A percentile compares a stretch with the other conserved stretches of the same genome.
These are phyloP conservation scores for Ophioceras dolichostomum DNA, from an alignment of 2,329 filamentous ascomycete genomes.

Conservation along the genomic window DNA sequence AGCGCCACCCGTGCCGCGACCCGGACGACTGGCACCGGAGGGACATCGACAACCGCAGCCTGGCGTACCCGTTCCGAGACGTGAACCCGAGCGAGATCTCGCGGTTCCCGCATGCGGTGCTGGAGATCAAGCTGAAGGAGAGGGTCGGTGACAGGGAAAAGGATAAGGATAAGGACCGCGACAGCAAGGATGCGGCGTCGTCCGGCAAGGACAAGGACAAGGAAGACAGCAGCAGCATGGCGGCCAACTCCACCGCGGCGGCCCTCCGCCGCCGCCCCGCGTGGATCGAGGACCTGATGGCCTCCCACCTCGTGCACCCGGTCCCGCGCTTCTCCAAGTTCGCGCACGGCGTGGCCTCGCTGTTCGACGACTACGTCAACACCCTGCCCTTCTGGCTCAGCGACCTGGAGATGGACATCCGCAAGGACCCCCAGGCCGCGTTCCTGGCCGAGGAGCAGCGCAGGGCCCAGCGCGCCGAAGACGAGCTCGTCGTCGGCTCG, in stretches of 20 bases:
- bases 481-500: conserved; percentile 81
- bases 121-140: conserved; percentile 84
- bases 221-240: too few relatives aligned
- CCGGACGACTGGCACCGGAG: conserved; percentile 80
- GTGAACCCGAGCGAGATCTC: conserved; percentile 87
- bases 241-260: neutral
- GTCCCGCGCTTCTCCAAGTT: conserved; percentile 93
- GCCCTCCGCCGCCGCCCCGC: conserved; percentile 47
- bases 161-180: too few relatives aligned
- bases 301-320: conserved; percentile 82
- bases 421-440: conserved; percentile 78
- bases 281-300: conserved; percentile 88
- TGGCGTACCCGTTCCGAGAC: conserved; percentile 77
- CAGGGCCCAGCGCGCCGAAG: conserved; percentile 67
- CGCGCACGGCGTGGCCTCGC: conserved; percentile 77
- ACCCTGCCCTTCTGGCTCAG: conserved; percentile 92
- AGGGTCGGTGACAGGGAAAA: too few relatives aligned
- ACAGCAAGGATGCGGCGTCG: too few relatives aligned
- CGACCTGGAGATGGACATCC: conserved; percentile 85
- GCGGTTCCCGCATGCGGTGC: conserved; percentile 77
- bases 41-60: conserved; percentile 73
- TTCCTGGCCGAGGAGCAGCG: conserved; percentile 87
- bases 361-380: conserved; percentile 96
- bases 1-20: conserved; percentile 76
- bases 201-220: conserved; percentile 22